phyloP scores from a whole-genome alignment of 805 yeast species.

The baker's yeast (Saccharomyces cerevisiae) region DNA sequence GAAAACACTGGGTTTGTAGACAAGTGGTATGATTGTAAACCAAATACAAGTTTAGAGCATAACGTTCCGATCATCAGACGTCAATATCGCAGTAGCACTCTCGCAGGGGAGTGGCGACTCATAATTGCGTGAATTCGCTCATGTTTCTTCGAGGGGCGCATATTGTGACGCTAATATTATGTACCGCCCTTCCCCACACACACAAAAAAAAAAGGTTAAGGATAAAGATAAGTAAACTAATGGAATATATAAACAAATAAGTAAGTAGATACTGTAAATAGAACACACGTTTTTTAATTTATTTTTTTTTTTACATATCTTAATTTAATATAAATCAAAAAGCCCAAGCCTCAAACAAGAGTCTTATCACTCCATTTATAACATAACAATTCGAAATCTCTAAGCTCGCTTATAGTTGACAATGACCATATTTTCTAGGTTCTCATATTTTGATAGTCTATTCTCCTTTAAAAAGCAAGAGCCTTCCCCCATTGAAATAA shows the following conservation, averaged over 20 bases:
- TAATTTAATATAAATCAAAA: neutral
- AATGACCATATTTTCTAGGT: neutral
- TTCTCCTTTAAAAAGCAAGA: neutral
- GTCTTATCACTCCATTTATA: neutral
- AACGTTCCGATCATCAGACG: slow-evolving; percentile 8
- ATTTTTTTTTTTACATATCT: neutral
- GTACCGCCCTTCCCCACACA: neutral
- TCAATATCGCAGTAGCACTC: slow-evolving; percentile 3
- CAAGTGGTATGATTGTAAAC: slow-evolving; percentile 5
- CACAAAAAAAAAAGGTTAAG: neutral
- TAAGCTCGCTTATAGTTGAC: neutral
- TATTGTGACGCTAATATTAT: neutral
- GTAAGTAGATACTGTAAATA: neutral
- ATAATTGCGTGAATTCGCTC: neutral
- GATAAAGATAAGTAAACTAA: neutral
- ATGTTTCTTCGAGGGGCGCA: neutral
- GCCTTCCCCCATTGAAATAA: neutral
- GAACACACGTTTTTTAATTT: neutral
- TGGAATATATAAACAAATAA: neutral
- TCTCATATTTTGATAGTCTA: neutral
- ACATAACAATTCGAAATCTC: neutral
- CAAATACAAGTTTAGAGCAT: slow-evolving; percentile 5
- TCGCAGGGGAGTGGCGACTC: slow-evolving; percentile 4
- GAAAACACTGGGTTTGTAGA: slow-evolving; percentile 5
- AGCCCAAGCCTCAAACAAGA: neutral